Conservation (phyloP, 768 basidiomycete species). For the Thelephora aurantiotincta region DNA sequence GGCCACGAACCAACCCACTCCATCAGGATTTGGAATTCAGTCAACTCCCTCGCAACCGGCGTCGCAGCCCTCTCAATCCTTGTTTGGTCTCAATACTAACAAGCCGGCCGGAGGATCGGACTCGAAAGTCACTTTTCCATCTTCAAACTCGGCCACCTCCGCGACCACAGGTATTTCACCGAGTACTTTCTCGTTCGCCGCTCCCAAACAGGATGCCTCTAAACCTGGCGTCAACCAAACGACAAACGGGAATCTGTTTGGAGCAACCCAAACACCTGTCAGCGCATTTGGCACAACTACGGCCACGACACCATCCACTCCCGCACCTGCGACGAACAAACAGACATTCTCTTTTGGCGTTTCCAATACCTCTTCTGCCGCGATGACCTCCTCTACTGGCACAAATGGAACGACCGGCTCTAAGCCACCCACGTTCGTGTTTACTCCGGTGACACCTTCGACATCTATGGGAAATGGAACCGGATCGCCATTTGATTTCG, state of each 20-base stretch:
- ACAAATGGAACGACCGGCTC: background rate
- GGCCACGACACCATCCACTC: too few relatives aligned
- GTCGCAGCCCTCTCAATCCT: too few relatives aligned
- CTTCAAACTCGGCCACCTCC: constrained; percentile 3
- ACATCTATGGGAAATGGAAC: background rate
- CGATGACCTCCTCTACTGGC: background rate
- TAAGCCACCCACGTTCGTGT: constrained; percentile 5
- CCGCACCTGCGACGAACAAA: constrained; percentile 1
- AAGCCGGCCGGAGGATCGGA: too few relatives aligned
- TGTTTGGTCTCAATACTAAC: too few relatives aligned
- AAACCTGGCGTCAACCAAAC: constrained; percentile 5
- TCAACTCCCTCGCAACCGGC: too few relatives aligned
- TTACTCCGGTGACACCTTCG: constrained; percentile 7
- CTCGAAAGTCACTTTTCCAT: background rate
- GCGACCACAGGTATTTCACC: constrained; percentile 3
- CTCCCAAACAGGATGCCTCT: background rate
- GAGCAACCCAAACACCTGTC: background rate
- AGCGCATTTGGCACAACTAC: too few relatives aligned
- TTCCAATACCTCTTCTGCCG: background rate
- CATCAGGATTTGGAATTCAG: background rate
- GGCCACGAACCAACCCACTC: background rate
- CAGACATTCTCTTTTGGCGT: constrained; percentile 8
- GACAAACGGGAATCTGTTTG: background rate
- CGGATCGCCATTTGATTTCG: constrained; percentile 1
- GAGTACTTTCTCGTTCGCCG: constrained; percentile 11